Base-by-base conservation (phyloP, 495 filamentous ascomycete genomes). In the Pseudomonodictys pantanalensis region DNA sequence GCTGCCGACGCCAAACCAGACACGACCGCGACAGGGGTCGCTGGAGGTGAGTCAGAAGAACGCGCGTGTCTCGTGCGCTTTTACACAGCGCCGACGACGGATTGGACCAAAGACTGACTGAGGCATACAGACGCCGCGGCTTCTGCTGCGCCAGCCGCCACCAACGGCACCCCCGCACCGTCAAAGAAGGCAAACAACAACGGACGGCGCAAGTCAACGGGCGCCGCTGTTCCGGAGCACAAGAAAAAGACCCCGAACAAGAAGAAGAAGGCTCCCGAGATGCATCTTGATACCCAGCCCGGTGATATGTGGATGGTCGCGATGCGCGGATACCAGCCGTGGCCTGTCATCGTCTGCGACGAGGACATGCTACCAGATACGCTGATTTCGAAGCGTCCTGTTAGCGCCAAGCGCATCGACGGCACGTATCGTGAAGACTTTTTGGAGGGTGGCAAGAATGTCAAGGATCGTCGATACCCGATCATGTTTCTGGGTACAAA, bases 401-500 rank as follows among this genome's bases (percentile, higher is more conserved):
- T 95, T 32, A 91, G 89, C 8, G 89, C 92, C 26, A 81, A 81
- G 62, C 84, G 88, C 39, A 69, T 79, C 20, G 91, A 95, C 74
- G 91, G 91, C 28, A 86, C 86, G 1, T 92, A 90, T 73, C 84
- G 87, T 45, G 87, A 88, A 45, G 90, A 90, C 63, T 92, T 87
- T 69, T 81, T 83, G 25, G 90, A 93, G 65, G 90, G 83, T 56
- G 91, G 86, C 58, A 91, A 90, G 77, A 87, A 90, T 52, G 85
- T 79, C 17, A 80, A 83, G 35, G 90, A 96, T 71, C 81, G 92
- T 39, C 91, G 88, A 4, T 96, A 87, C 71, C 90, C 92, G 2
- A 84, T 97, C 61, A 96, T 96, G 91, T 97, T 93, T 73, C 77
- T 97, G 52, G 78, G 84, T 56, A 95, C 91, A 52, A 95, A 96